Percentiles rank a stretch among this genome's conserved stretches.
phyloP scores from a whole-genome alignment of 169 alveolate genomes.

The Cytauxzoon felis region DNA sequence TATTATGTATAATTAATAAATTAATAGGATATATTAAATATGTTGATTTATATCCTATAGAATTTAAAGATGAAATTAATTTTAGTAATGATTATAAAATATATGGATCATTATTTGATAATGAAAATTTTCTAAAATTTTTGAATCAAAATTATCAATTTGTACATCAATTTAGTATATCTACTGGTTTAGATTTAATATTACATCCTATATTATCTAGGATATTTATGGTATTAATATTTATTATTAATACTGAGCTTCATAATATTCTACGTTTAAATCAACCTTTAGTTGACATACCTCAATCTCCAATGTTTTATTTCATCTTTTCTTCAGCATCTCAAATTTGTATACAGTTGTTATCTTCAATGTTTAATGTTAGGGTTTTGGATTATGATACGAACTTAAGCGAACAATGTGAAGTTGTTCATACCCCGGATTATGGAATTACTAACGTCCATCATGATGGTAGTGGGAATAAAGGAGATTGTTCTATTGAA shows the following conservation, averaged over 20 bases:
- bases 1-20: slow-evolving; percentile 6
- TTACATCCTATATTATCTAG: not conserved
- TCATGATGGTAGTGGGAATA: too few relatives aligned
- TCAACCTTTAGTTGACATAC: not conserved
- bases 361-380: not conserved
- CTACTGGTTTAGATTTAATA: not conserved
- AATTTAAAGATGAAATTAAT: not conserved
- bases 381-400: too few relatives aligned
- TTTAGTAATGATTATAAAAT: too few relatives aligned
- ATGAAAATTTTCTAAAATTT: not conserved
- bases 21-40: not conserved
- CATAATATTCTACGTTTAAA: not conserved
- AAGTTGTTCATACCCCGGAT: too few relatives aligned
- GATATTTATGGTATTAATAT: not conserved
- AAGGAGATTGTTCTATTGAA: too few relatives aligned
- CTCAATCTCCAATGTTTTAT: too few relatives aligned
- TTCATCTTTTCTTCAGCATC: too few relatives aligned
- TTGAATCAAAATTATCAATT: not conserved
- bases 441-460: too few relatives aligned
- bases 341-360: not conserved
- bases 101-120: too few relatives aligned
- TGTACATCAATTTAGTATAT: not conserved
- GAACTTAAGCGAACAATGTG: too few relatives aligned
- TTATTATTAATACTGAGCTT: not conserved
- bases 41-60: not conserved